phyloP scores from a whole-genome alignment of 208 protist species.

The Trypanosoma platydactyli region DNA sequence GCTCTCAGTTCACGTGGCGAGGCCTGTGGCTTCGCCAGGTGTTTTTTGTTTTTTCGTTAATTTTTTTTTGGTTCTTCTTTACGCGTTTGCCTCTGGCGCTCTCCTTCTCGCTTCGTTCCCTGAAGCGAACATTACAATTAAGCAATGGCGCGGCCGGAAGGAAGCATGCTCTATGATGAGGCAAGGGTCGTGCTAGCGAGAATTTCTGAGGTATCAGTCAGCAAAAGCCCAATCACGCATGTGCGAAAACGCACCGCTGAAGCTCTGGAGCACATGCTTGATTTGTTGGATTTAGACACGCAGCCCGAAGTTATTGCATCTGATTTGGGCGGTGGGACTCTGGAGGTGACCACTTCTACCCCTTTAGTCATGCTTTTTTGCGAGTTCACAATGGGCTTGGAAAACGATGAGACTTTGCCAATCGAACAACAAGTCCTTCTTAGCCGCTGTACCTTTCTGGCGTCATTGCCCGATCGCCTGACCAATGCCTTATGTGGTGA shows the following conservation, averaged over 20 bases:
- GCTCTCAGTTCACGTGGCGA: too few relatives aligned
- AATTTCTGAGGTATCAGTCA: not conserved
- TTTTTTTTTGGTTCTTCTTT: not conserved
- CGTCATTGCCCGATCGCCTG: conserved; percentile 26
- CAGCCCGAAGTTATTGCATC: conserved; percentile 7
- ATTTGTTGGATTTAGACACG: conserved; percentile 15
- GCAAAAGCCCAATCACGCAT: not conserved
- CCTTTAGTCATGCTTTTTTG: conserved; percentile 24
- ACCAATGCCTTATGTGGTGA: conserved; percentile 10
- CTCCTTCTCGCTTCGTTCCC: not conserved
- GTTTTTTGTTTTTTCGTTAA: not conserved
- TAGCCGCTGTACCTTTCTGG: conserved; percentile 21
- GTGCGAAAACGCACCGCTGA: not conserved
- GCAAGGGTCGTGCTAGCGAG: not conserved
- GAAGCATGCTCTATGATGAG: conserved; percentile 5
- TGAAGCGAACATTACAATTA: not conserved
- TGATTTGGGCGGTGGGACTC: not conserved
- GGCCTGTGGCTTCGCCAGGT: too few relatives aligned
- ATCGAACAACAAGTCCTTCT: conserved; percentile 18
- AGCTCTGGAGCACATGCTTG: conserved; percentile 16
- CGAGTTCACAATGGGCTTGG: conserved; percentile 12
- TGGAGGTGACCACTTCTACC: conserved; percentile 16
- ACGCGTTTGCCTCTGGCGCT: not conserved
- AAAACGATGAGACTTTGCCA: conserved; percentile 13
- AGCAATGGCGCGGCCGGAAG: not conserved